phyloP scores from a whole-genome alignment of 2,329 filamentous ascomycete species.

The Aspergillus tubingensis region DNA sequence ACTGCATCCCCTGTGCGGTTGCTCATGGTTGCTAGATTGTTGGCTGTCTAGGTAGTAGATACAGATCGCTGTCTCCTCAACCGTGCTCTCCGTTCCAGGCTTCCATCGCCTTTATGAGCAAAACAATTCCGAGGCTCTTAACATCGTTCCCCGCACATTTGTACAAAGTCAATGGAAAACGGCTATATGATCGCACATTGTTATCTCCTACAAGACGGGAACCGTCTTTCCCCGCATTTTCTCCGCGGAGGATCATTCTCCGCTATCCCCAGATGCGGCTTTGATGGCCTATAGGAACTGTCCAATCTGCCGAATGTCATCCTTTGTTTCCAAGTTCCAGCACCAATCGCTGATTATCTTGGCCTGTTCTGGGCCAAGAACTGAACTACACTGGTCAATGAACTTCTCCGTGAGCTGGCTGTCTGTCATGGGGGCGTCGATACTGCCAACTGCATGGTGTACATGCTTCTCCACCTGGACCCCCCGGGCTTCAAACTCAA shows the following conservation, averaged over 20 bases:
- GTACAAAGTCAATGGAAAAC: neutral
- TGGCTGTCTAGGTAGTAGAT: neutral
- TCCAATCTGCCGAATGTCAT: conserved; percentile 33
- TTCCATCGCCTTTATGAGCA: neutral
- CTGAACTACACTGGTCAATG: conserved; percentile 47
- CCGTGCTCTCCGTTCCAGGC: neutral
- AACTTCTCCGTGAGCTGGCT: conserved; percentile 53
- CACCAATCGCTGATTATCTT: conserved; percentile 37
- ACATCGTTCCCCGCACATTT: neutral
- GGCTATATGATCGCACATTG: neutral
- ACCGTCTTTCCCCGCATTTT: neutral
- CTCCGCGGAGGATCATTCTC: neutral
- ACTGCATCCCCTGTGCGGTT: neutral
- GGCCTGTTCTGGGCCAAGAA: conserved; percentile 44
- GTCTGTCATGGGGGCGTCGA: conserved; percentile 52
- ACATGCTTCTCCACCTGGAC: conserved; percentile 48
- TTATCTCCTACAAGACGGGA: neutral
- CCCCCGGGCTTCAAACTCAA: conserved; percentile 42
- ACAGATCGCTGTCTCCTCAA: neutral
- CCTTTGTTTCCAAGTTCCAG: conserved; percentile 35
- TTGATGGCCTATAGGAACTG: conserved; percentile 12
- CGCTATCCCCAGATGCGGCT: neutral
- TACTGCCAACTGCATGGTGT: conserved; percentile 53
- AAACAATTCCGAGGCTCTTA: too few species aligned
- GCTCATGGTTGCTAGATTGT: neutral